phyloP scores from a whole-genome alignment of 805 yeast species.

The Candida suzukii region DNA sequence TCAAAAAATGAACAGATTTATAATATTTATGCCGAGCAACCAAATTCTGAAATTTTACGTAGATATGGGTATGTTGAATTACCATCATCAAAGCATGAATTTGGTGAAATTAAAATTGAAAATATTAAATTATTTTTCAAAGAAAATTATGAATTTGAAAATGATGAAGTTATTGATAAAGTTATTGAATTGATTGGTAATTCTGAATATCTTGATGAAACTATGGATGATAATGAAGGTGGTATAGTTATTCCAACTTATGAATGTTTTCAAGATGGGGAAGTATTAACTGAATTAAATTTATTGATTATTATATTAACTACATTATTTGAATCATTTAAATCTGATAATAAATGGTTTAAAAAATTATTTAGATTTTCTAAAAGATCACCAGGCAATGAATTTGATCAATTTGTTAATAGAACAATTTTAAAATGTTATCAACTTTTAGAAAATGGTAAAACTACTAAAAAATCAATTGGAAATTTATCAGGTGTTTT shows the following conservation, averaged over 20 bases:
- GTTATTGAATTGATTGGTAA: constrained; percentile 30
- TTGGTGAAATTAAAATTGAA: constrained; percentile 61
- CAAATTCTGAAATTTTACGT: constrained; percentile 84
- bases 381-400: constrained; percentile 12
- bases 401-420: constrained; percentile 29
- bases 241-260: constrained; percentile 47
- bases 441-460: constrained; percentile 48
- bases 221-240: constrained; percentile 21
- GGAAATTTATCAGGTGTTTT: constrained; percentile 28
- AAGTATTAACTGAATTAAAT: constrained; percentile 50
- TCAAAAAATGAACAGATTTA: constrained; percentile 65
- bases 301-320: constrained; percentile 48
- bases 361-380: constrained; percentile 17
- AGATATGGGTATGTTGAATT: constrained; percentile 86
- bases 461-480: constrained; percentile 33
- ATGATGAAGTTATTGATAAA: constrained; percentile 26
- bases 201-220: constrained; percentile 26
- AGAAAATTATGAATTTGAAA: constrained; percentile 15
- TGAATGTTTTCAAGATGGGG: constrained; percentile 55
- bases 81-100: constrained; percentile 66
- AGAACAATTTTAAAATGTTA: constrained; percentile 53
- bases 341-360: constrained; percentile 25
- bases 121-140: constrained; percentile 32
- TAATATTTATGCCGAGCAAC: constrained; percentile 86
- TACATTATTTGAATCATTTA: constrained; percentile 24